Base-by-base conservation (phyloP, 371 early-diverging fungal species). In the Mortierella sp. region DNA sequence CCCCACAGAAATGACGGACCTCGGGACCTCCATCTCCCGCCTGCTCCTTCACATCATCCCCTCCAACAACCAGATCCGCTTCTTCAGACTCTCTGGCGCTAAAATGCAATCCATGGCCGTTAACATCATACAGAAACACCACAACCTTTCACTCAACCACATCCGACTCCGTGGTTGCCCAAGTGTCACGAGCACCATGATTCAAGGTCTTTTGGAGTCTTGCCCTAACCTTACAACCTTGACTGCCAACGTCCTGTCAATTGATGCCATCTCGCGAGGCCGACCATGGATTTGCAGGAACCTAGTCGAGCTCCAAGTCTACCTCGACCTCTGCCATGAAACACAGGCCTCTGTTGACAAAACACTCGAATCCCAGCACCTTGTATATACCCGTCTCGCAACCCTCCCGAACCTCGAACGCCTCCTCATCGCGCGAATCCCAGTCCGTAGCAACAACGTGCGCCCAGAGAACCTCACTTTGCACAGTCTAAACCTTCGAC, bases 61-160 rank as follows among this genome's bases (percentile, higher is more conserved):
- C 38, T 63, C 63, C 19, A 16, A 63, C 34, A 63, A 63, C 63
- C 63, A 63, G 34, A 63, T 63, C 19, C 63, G 38, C 28, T 63
- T 63, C 63, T 63, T 63, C 38, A 28, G 63, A 19, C 63, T 63
- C 34, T 63, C 63, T 16, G 63, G 63, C 38, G 63, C 63, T 14
- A 63, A 63, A 63, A 63, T 63, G 63, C 31, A 34, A 2, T 34
- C 63, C 19, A 63, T 63, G 63, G 63, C 63, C 5, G 38, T 63
- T 1, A 5, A 31, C 19, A 63, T 9, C 34, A 31, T 63, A 4
- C 63, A 63, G 21, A 31, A 63, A 63, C 34, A 63, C 26, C 63
- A 63, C 2, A 63, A 63, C 34, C 63, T 63, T 26, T 31, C 34
- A 16, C 63, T 63, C 34, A 63, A 63, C 8, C 63, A 63, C 14